These are phyloP conservation scores for Suillus bovinus DNA, from an alignment of 768 basidiomycete species.

Conservation along the genomic window DNA sequence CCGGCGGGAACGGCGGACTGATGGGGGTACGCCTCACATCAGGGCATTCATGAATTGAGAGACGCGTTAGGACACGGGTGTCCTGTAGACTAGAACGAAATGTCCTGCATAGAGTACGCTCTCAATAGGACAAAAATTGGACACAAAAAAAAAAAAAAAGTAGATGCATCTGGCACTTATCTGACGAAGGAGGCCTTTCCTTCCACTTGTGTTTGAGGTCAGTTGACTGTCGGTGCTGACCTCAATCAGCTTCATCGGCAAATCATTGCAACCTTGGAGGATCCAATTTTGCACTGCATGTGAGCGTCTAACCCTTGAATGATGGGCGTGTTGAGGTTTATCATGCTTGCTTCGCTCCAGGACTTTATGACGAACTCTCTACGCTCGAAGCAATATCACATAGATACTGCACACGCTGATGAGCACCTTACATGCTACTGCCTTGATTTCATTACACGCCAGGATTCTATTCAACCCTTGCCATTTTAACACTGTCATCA, in stretches of 20 bases:
- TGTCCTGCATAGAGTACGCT: too few relatives aligned
- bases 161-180: too few relatives aligned
- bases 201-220: too few relatives aligned
- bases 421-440: not conserved
- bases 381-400: conserved; percentile 4
- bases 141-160: too few relatives aligned
- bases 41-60: too few relatives aligned
- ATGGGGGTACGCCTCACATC: too few relatives aligned
- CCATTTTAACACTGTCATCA: not conserved
- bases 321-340: not conserved
- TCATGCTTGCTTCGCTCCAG: not conserved
- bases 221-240: too few relatives aligned
- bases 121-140: too few relatives aligned
- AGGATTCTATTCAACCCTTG: not conserved
- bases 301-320: not conserved
- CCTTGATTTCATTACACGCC: not conserved
- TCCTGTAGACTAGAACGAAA: too few relatives aligned
- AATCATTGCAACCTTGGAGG: not conserved
- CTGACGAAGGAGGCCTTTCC: too few relatives aligned
- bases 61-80: too few relatives aligned
- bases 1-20: too few relatives aligned
- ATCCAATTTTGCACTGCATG: not conserved
- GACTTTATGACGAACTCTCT: not conserved
- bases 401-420: not conserved
- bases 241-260: not conserved